A percentile compares a stretch with the other conserved stretches of the same genome.
phyloP scores from a whole-genome alignment of 176 grass and related monocot species.

The Carex pumila region DNA sequence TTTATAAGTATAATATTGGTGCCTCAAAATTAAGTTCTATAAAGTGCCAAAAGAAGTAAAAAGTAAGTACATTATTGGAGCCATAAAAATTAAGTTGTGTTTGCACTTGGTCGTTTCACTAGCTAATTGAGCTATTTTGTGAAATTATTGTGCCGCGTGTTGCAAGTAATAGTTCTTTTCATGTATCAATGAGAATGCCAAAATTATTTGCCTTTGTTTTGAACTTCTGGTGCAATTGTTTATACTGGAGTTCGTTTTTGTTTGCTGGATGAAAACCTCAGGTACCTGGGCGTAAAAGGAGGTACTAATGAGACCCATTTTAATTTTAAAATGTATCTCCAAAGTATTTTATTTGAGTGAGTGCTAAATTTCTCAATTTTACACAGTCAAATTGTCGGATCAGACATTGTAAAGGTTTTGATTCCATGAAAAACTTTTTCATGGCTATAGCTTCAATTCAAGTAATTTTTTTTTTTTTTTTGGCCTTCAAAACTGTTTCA shows the following conservation, averaged over 20 bases:
- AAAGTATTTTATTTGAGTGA: conserved; percentile 24
- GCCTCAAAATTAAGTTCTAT: neutral
- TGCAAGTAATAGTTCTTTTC: neutral
- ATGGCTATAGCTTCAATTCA: too few relatives aligned
- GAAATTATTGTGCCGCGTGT: neutral
- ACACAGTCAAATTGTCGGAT: too few relatives aligned
- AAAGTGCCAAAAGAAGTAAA: neutral
- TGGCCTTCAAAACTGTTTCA: too few relatives aligned
- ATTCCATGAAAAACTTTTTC: too few relatives aligned
- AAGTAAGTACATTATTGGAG: conserved; percentile 4
- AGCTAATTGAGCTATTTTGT: neutral
- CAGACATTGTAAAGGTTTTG: too few relatives aligned
- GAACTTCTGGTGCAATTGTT: neutral
- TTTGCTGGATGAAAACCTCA: too few relatives aligned
- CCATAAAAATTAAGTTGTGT: neutral
- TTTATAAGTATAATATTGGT: neutral
- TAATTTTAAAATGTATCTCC: conserved; percentile 29
- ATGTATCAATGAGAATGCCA: neutral
- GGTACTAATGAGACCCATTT: conserved; percentile 85
- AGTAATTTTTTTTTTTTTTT: too few relatives aligned
- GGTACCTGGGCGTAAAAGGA: conserved; percentile 27
- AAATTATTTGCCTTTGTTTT: too few relatives aligned
- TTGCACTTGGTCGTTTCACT: neutral
- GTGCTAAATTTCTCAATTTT: too few relatives aligned
- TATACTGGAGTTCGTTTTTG: too few relatives aligned